Evolutionary conservation across 1,284 basidiomycete species (phyloP), one percentile per base, ranked within the genome.

Genomic region (Microbotryum lychnidis-dioicae): DNA sequence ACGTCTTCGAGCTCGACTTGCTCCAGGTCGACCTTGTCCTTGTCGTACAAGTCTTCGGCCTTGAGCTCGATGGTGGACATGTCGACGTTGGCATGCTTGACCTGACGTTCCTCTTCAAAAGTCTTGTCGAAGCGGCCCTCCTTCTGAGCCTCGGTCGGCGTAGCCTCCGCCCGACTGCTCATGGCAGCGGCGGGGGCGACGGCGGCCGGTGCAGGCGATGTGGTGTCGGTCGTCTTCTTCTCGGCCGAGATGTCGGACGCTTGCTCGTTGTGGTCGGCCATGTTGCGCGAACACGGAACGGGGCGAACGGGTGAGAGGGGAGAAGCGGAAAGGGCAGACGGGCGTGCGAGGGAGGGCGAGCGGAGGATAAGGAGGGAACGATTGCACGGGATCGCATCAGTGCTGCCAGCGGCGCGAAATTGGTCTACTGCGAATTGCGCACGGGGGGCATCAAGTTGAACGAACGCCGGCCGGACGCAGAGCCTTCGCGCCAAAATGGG

Each of bases 11-110:
- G 88, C 72, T 91, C 88, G 74, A 97, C 87, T 54, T 91, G 93
- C 81, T 97, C 93, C 61, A 97, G 83, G 78, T 97, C 93, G 77
- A 97, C 93, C 81, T 97, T 97, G 80, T 97, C 91, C 81, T 68
- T 69, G 63, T 67, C 66, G 66, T 67, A 69, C 8, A 97, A 80
- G 78, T 97, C 91, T 78, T 93, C 90, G 12, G 90, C 89, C 76
- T 86, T 91, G 72, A 94, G 81, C 77, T 91, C 87, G 69, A 93
- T 91, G 57, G 74, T 74, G 66, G 72, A 72, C 75, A 76, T 76
- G 69, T 76, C 75, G 50, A 76, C 75, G 50, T 75, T 71, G 37
- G 74, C 75, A 60, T 74, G 74, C 69, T 73, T 67, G 51, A 53
- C 53, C 61, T 59, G 59, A 16, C 63, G 60, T 44, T 68, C 60